Percentiles rank a stretch among this genome's conserved stretches.
These are phyloP conservation scores for Hirsutella rhossiliensis DNA, from an alignment of 2,329 filamentous ascomycete species.

Conservation along the genomic window DNA sequence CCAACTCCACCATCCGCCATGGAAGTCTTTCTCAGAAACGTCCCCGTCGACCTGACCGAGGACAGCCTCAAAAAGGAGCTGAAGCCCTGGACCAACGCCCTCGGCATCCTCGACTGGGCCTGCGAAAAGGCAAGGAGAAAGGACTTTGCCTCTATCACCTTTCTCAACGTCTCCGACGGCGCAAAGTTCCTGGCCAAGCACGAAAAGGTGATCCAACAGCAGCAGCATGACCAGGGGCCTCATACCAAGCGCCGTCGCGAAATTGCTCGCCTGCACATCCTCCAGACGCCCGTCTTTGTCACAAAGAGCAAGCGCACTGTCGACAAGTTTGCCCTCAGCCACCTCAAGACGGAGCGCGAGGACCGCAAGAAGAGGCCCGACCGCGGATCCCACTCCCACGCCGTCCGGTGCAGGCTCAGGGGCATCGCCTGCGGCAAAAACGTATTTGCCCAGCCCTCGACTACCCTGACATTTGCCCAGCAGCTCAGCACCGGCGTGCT, in stretches of 20 bases:
- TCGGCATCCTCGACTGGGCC: constrained; percentile 29
- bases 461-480: constrained; percentile 28
- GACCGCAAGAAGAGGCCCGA: constrained; percentile 8
- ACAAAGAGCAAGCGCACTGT: constrained; percentile 20
- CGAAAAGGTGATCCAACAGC: constrained; percentile 10
- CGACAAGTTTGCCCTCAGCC: constrained; percentile 11
- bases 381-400: constrained; percentile 9
- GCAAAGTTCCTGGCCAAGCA: constrained; percentile 27
- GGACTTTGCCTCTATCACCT: constrained; percentile 26
- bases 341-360: constrained; percentile 15
- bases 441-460: constrained; percentile 19
- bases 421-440: constrained; percentile 35
- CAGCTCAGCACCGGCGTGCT: constrained; percentile 17
- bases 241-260: constrained; percentile 2
- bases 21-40: constrained; percentile 31
- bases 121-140: constrained; percentile 29
- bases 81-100: constrained; percentile 21
- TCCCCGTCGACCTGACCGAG: constrained; percentile 28
- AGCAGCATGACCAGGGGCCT: background rate
- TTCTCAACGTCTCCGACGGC: constrained; percentile 27
- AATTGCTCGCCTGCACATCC: constrained; percentile 17
- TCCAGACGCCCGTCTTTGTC: constrained; percentile 16
- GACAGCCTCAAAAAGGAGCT: constrained; percentile 25
- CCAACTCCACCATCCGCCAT: constrained; percentile 15
- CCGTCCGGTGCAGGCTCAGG: constrained; percentile 3